phyloP scores from a whole-genome alignment of 129 eudicot species.

The Pseudognaphalium luteoalbum region DNA sequence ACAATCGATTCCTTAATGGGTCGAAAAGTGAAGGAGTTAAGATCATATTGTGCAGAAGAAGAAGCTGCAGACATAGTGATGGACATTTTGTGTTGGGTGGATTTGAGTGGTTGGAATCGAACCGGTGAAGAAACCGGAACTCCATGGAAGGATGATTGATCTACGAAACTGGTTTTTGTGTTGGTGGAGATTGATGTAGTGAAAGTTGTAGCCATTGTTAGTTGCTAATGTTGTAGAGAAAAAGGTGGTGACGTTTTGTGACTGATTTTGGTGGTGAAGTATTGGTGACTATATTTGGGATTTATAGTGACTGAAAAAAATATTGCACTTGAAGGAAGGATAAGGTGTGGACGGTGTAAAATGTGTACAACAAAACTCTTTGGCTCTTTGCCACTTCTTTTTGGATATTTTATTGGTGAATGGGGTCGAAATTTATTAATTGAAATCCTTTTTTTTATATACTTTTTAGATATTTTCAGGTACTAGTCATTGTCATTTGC shows the following conservation, averaged over 20 bases:
- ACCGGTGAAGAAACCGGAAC: slow-evolving; percentile 31
- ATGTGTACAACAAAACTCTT: slow-evolving; percentile 14
- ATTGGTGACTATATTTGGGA: not conserved
- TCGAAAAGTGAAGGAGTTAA: slow-evolving; percentile 37
- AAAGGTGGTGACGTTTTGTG: not conserved
- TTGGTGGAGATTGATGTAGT: slow-evolving; percentile 46
- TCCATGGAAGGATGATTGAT: slow-evolving; percentile 58
- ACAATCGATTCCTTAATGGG: slow-evolving; percentile 59
- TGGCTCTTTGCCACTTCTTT: slow-evolving; percentile 29
- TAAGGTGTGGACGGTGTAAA: slow-evolving; percentile 50
- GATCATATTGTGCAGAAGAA: slow-evolving; percentile 33
- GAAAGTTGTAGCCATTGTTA: slow-evolving; percentile 53
- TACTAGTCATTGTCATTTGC: not conserved
- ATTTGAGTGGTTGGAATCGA: slow-evolving; percentile 43
- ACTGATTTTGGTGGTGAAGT: not conserved
- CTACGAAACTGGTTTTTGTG: slow-evolving; percentile 25
- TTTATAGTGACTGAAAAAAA: slow-evolving; percentile 18
- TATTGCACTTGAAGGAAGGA: slow-evolving; percentile 30
- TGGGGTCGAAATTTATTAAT: not conserved
- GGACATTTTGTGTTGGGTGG: slow-evolving; percentile 40
- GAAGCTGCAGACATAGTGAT: slow-evolving; percentile 51
- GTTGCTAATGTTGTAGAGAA: slow-evolving; percentile 52
- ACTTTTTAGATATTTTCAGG: not conserved
- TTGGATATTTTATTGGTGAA: not conserved
- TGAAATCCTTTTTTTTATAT: not conserved